Percentiles rank a stretch among this genome's conserved stretches.
Conservation (phyloP, 2,329 filamentous ascomycete species). For the Mollisia scopiformis region DNA sequence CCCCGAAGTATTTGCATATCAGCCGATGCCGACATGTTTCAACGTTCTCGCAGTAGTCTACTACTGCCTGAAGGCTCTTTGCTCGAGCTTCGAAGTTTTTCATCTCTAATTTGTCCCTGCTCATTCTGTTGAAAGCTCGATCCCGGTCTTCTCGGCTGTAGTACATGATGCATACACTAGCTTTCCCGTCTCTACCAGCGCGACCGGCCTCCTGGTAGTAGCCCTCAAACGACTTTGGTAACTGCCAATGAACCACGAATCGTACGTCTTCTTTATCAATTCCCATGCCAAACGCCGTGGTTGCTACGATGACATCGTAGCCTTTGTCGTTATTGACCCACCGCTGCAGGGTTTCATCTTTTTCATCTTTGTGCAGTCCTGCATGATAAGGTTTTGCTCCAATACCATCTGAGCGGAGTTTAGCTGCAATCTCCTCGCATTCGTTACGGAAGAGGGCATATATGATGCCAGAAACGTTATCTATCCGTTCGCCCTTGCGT, state of each 20-base stretch:
- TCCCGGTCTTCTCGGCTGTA: conserved; percentile 89
- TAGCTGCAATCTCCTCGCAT: conserved; percentile 70
- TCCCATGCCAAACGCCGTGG: conserved; percentile 96
- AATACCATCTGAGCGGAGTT: conserved; percentile 68
- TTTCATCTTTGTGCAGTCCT: conserved; percentile 67
- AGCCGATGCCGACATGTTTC: conserved; percentile 73
- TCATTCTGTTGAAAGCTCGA: conserved; percentile 61
- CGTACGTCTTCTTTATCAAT: conserved; percentile 95
- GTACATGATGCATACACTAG: conserved; percentile 85
- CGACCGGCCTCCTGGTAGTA: conserved; percentile 96
- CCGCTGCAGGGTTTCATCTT: conserved; percentile 69
- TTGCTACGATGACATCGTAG: conserved; percentile 92
- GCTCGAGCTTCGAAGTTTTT: conserved; percentile 54
- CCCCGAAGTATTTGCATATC: conserved; percentile 80
- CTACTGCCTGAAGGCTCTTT: conserved; percentile 68
- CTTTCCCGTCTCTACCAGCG: conserved; percentile 87
- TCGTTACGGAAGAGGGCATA: conserved; percentile 77
- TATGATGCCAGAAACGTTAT: conserved; percentile 76
- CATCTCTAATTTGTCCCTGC: conserved; percentile 48
- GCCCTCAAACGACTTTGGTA: conserved; percentile 92
- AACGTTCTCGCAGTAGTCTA: conserved; percentile 81
- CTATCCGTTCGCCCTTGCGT: conserved; percentile 54
- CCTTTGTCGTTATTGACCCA: conserved; percentile 76
- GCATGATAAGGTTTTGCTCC: conserved; percentile 76
- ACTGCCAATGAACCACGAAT: conserved; percentile 92